Base-by-base conservation (phyloP, 139 green algal genomes). In the Trebouxia sp. region DNA sequence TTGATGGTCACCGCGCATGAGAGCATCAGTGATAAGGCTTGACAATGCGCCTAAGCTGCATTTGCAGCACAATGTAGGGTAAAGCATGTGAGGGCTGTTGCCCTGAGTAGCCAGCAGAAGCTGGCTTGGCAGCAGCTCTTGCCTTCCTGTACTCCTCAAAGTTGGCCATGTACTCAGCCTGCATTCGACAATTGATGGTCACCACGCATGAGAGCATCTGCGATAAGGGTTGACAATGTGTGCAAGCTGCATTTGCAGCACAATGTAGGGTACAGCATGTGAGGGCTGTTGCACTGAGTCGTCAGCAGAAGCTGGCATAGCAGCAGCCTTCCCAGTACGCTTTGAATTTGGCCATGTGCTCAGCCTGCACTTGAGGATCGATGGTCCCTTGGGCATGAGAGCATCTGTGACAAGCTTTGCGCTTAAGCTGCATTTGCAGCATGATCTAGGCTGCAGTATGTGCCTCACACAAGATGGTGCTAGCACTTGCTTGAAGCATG, bases 91-190 rank as follows among this genome's bases (percentile, higher is more conserved):
- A 28, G 28, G 55, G 26, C 24, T 14, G 32, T 15, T 72, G 62
- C 11, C 62, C 69, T 38, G 38, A 77, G 15, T n/a, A 10, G 3
- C n/a, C 3, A 10, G 69, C 69, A 77, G 43, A 53, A 11, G 10
- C n/a, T 28, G 69, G 41, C 69, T 55, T 79, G 30, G 30, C 45
- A 20, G 65, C 74, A 24, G 74, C 74, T 17, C 74, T 45, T n/a
- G 47, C 47, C 22, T 47, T 53, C 15, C 74, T 62, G 28, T 66
- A 79, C 28, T 65, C 45, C 74, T 79, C 74, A 65, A 79, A 79
- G 28, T 79, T 79, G 30, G 74, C 74, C 74, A 79, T 45, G 32
- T 79, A 79, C 47, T 79, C 74, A 7, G 74, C 74, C 74, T 79
- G 74, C 74, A 50, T 17, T 45, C 6, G 2, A 24, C 1, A 65